Base-by-base conservation (phyloP, 345 rosid genomes). In the Bruguiera gymnorhiza region DNA sequence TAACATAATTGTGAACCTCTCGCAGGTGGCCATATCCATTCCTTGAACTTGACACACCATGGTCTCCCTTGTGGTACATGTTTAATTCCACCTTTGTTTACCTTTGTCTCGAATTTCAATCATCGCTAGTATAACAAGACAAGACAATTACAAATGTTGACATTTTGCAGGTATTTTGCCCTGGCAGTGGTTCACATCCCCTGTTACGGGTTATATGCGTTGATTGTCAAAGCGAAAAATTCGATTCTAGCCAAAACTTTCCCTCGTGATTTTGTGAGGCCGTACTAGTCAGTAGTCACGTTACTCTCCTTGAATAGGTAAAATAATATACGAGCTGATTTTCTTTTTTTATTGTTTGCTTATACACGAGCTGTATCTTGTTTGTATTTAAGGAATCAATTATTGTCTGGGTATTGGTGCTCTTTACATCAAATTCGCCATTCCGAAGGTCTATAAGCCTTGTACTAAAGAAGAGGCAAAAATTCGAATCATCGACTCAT, bases 1-100 rank as follows among this genome's bases (percentile, higher is more conserved):
- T 73, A 56, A 77, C 69, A 34, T 37, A 13, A 13, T 52, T 54
- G 32, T 58, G 60, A 6, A 15, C 10, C 36, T 32, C 26, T 63
- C 29, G 31, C 79, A 94, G 97, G 97, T 95, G 97, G 99, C 97
- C 97, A 36, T 95, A 95, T 62, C 88, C 92, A 10, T 95, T 95
- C 81, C 83, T 95, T 8, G 87, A 87, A 80, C 89, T 92, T 5
- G 64, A 87, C 31, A 72, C 68, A 0, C 81, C 97, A 10, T 84
- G 83, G 89, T 93, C 96, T 71, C 92, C 97, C 8, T 65, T 92
- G 61, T 92, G 96, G 98, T 94, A 80, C 19, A 23, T 24, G 31
- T 3, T 31, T 8, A 0, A 46, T 34, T 56, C 50, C 62, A 6
- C 20, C 18, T 21, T 26, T 29, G n/a, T 20, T 32, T 52, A 4